A percentile compares a stretch with the other conserved stretches of the same genome.
Evolutionary conservation across 2,329 filamentous ascomycete species (phyloP).

Genomic region (Ceratocystis lukuohia): DNA sequence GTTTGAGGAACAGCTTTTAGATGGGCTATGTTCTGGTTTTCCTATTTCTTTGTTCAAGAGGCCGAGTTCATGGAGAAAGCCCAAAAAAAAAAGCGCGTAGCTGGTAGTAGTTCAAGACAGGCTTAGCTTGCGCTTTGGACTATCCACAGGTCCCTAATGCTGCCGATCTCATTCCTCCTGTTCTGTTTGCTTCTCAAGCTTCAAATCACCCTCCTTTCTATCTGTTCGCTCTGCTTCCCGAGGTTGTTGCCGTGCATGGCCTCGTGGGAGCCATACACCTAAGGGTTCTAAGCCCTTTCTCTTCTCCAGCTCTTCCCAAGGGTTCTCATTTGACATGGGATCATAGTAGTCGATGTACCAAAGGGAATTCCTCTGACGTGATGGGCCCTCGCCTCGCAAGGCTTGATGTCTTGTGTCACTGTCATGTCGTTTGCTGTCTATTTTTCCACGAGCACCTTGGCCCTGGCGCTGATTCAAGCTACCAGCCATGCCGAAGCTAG

Average conservation of each 20-base stretch:
- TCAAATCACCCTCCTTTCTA: background rate
- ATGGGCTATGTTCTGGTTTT: no score
- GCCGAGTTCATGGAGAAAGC: background rate
- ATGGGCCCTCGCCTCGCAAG: background rate
- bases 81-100: background rate
- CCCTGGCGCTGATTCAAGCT: background rate
- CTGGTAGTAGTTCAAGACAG: background rate
- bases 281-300: slow-evolving; percentile 31
- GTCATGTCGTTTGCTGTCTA: background rate
- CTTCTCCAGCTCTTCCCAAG: slow-evolving; percentile 50
- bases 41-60: background rate
- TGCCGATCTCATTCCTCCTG: background rate
- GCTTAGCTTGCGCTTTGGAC: background rate
- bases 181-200: background rate
- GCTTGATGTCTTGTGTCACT: background rate
- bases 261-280: slow-evolving; percentile 34
- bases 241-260: slow-evolving; percentile 19
- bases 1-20: background rate
- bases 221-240: no score
- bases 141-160: background rate
- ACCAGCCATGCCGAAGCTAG: background rate
- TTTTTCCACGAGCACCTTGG: background rate
- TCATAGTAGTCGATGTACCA: slow-evolving; percentile 61
- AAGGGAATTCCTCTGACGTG: slow-evolving; percentile 21
- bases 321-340: slow-evolving; percentile 55